Conservation (phyloP, 352 stramenopile species). For the Pythium sp. region DNA sequence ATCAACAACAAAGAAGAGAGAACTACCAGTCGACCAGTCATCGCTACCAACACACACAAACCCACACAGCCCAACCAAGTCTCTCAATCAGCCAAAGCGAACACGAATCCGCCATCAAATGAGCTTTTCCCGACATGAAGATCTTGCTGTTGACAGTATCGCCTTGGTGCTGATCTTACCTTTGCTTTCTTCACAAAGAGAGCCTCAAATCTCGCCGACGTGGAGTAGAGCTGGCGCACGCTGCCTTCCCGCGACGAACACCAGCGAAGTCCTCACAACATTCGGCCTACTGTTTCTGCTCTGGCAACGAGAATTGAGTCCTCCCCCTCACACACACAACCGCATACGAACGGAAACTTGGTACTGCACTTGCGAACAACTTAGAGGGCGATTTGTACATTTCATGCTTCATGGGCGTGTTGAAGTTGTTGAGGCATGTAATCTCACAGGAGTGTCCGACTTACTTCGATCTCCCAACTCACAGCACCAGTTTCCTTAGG, state of each 20-base stretch:
- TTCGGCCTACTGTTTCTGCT: neutral
- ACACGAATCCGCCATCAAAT: slow-evolving; percentile 4
- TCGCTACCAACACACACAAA: no score
- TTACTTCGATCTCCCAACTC: no score
- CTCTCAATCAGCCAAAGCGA: neutral
- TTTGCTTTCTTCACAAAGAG: neutral
- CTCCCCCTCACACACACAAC: neutral
- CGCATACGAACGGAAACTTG: no score
- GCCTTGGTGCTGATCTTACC: neutral
- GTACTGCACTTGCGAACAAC: no score
- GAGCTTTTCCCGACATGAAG: slow-evolving; percentile 1
- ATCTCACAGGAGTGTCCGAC: no score
- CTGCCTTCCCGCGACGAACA: neutral
- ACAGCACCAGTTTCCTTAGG: no score
- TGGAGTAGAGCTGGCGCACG: neutral
- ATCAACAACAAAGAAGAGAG: neutral
- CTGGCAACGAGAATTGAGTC: neutral
- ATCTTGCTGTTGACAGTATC: slow-evolving; percentile 1
- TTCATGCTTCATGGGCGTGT: no score
- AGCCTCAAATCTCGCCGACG: no score
- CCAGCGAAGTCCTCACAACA: neutral
- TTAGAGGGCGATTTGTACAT: no score
- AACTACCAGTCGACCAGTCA: neutral
- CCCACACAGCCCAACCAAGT: neutral
- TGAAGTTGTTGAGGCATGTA: no score